phyloP scores from a whole-genome alignment of 2,329 filamentous ascomycete species.

The Pseudocercospora cruenta region DNA sequence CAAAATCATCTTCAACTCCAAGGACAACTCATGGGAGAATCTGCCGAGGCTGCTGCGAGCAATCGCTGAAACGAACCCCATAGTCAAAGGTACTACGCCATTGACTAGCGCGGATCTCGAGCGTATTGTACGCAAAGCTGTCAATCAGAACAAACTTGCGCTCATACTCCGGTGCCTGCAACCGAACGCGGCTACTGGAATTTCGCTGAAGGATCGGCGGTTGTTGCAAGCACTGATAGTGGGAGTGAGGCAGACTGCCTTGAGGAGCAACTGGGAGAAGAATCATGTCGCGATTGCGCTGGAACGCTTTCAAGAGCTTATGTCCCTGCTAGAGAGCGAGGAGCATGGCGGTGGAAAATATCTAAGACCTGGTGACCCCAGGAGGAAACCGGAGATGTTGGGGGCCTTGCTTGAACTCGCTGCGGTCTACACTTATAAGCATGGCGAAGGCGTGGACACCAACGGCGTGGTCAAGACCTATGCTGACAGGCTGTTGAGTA shows the following conservation, averaged over 20 bases:
- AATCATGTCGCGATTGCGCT: constrained; percentile 44
- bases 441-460: constrained; percentile 39
- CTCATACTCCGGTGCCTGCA: constrained; percentile 40
- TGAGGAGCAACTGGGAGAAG: constrained; percentile 41
- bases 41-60: constrained; percentile 40
- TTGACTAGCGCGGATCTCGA: constrained; percentile 31
- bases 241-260: constrained; percentile 41
- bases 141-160: constrained; percentile 34
- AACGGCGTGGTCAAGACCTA: constrained; percentile 46
- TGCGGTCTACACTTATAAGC: constrained; percentile 44
- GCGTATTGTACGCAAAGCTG: constrained; percentile 41
- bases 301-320: constrained; percentile 44
- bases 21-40: constrained; percentile 38
- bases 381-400: constrained; percentile 43
- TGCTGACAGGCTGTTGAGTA: constrained; percentile 44
- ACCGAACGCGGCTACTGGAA: constrained; percentile 38
- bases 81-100: constrained; percentile 18
- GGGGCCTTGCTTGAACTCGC: constrained; percentile 50
- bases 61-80: constrained; percentile 28
- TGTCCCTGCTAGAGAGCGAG: constrained; percentile 46
- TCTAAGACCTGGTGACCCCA: constrained; percentile 35
- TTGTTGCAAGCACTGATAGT: constrained; percentile 42
- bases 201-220: constrained; percentile 37
- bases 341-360: constrained; percentile 41
- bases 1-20: constrained; percentile 32